Evolutionary conservation across 306 rosid genomes (phyloP).

Genomic region (Cucumis melo): DNA sequence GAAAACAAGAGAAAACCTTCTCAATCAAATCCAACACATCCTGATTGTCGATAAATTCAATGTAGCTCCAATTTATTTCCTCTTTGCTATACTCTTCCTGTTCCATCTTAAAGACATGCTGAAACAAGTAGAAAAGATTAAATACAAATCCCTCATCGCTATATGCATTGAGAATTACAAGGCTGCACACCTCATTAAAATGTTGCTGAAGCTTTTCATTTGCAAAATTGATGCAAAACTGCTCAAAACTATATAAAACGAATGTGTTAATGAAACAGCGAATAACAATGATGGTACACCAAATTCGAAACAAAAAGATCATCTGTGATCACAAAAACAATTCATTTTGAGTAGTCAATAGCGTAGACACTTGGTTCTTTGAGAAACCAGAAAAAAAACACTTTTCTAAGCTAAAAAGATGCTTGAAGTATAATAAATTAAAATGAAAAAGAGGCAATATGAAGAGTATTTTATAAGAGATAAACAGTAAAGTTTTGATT

Average conservation of each 20-base stretch:
- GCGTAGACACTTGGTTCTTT: not conserved
- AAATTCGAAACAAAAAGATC: not conserved
- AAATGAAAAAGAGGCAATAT: not conserved
- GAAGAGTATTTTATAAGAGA: not conserved
- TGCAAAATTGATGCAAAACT: conserved; percentile 96
- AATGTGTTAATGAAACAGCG: conserved; percentile 8
- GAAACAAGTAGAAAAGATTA: conserved; percentile 15
- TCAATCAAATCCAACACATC: conserved; percentile 96
- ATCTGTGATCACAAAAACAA: not conserved
- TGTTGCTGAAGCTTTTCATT: conserved; percentile 99
- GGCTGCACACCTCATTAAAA: conserved; percentile 73
- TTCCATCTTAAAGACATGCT: conserved; percentile 99
- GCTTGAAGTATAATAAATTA: not conserved
- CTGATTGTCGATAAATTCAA: conserved; percentile 96
- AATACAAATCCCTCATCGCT: not conserved
- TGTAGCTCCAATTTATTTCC: conserved; percentile 97
- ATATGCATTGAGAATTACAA: conserved; percentile 1
- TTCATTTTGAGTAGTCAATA: not conserved
- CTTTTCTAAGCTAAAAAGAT: not conserved
- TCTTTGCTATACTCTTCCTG: conserved; percentile 95
- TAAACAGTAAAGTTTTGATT: not conserved
- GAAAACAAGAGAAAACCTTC: conserved; percentile 39
- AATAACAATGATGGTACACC: not conserved
- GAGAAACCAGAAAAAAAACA: not conserved
- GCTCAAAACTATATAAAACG: conserved; percentile 71